Evolutionary conservation across 371 early-diverging fungal species (phyloP), one percentile per base, ranked within the genome.

Genomic region (Circinella minor): DNA sequence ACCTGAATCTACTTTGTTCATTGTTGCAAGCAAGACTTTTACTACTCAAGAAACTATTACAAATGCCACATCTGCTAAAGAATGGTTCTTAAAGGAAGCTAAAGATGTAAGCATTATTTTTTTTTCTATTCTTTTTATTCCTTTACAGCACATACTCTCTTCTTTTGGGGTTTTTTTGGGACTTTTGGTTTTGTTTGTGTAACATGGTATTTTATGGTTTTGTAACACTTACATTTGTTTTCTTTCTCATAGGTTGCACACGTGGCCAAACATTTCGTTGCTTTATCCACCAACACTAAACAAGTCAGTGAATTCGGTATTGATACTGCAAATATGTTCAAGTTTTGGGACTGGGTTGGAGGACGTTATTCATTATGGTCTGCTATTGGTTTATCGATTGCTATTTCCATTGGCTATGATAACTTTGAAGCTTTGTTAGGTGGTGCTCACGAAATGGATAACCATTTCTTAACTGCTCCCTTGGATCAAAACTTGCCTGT

Each of bases 281-380:
- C 99, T 4, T 89, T 99, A 36, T 98, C 97, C 13, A 97, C 99
- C 76, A 99, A 99, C 91, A 91, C 89, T n/a, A 84, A 91, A 69
- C 94, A 89, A 47, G 98, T 96, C 36, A 88, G 91, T 69, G 92
- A 87, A 36, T 98, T 98, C 76, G 98, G 99, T 67, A 99, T 99
- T 71, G 91, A 89, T 76, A 79, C 90, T 47, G 86, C 90, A 74
- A 98, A 98, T 87, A 97, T 99, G 95, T 98, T 99, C 91, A 93
- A 93, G 81, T 99, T 99, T 92, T 99, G 99, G 99, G 99, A 99
- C 84, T 99, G 97, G 96, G 99, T 99, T 66, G 99, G 99, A 76
- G 99, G 99, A 55, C 93, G 99, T 68, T 99, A 99, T 89, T 98
- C 98, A 61, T 91, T 99, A 51, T 99, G 99, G 99, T 98, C 98